Conservation (phyloP, 148 eudicot genomes). For the Nyssa sinensis region DNA sequence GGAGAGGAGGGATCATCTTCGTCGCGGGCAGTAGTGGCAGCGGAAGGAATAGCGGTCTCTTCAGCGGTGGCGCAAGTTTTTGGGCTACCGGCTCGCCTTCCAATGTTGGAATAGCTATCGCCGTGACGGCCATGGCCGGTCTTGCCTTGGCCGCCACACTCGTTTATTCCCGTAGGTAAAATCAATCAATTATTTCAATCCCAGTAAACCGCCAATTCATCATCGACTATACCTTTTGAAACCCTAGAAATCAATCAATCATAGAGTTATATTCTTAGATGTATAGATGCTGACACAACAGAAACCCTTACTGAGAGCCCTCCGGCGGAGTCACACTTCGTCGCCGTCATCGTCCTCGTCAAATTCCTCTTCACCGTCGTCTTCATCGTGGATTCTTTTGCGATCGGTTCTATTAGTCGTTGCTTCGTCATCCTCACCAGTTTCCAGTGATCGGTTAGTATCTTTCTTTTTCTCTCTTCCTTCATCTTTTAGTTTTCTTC, state of each 20-base stretch:
- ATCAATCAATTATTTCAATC: neutral
- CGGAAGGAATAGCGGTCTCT: conserved; percentile 12
- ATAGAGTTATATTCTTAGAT: neutral
- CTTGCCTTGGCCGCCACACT: conserved; percentile 49
- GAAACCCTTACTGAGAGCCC: conserved; percentile 52
- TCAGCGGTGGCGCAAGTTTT: conserved; percentile 14
- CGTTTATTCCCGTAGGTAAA: conserved; percentile 44
- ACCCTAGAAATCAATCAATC: conserved; percentile 2
- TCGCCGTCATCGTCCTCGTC: conserved; percentile 34
- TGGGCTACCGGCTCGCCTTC: conserved; percentile 10
- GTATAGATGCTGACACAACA: conserved; percentile 35
- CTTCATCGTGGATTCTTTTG: conserved; percentile 58
- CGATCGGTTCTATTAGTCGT: conserved; percentile 63
- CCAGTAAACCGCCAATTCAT: neutral
- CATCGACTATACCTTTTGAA: neutral
- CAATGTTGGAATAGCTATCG: conserved; percentile 34
- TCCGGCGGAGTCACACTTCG: conserved; percentile 54
- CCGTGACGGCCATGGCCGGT: conserved; percentile 51
- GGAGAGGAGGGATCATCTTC: conserved; percentile 19
- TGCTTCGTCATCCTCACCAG: conserved; percentile 50
- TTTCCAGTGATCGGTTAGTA: conserved; percentile 59
- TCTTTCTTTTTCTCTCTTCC: conserved; percentile 1
- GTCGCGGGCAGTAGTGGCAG: conserved; percentile 24
- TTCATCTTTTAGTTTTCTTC: conserved; percentile 1
- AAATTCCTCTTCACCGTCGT: conserved; percentile 29